Base-by-base conservation (phyloP, 1,139 yeast genomes). In the Zygosaccharomyces pseudobailii region DNA sequence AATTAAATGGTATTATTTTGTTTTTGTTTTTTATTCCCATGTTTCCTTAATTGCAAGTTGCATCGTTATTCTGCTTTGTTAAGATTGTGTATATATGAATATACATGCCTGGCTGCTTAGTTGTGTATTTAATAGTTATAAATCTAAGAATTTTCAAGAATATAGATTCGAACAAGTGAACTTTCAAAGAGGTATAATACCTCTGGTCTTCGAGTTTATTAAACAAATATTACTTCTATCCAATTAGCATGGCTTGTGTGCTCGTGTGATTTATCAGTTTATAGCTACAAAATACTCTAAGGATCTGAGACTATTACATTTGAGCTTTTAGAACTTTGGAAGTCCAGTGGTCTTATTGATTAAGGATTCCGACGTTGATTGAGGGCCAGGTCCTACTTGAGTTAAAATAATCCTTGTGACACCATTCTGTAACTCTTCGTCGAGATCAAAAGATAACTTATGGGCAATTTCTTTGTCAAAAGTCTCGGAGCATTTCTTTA, bases 321-420 rank as follows among this genome's bases (percentile, higher is more conserved):
- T 13, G 17, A 13, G 17, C 7, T n/a, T 13, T 10, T 5, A 23
- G 47, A 52, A 58, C 49, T 67, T 69, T 57, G 79, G 80, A 42
- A 69, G 57, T 20, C 80, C 81, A 13, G 75, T 71, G n/a, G 56
- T 53, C 28, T 70, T 74, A 59, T 79, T 74, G 47, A 83, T 74
- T 57, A 85, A 73, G 21, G 74, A 69, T 52, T 78, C 78, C 3
- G 66, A 55, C 13, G 83, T 75, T 45, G 70, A 75, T 60, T 75
- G 78, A 9, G 97, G 97, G 39, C 97, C 97, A 27, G 80, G 79
- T 38, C 98, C 98, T 46, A 88, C 89, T 58, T 79, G 72, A 19
- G 97, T 89, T 63, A 86, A 73, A 55, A 92, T 92, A 36, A 92
- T 78, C 59, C 84, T 81, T 39, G 89, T 79, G 46, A 92, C 89